These are phyloP conservation scores for Penicillium polonicum DNA, from an alignment of 2,329 filamentous ascomycete genomes.

Conservation along the genomic window DNA sequence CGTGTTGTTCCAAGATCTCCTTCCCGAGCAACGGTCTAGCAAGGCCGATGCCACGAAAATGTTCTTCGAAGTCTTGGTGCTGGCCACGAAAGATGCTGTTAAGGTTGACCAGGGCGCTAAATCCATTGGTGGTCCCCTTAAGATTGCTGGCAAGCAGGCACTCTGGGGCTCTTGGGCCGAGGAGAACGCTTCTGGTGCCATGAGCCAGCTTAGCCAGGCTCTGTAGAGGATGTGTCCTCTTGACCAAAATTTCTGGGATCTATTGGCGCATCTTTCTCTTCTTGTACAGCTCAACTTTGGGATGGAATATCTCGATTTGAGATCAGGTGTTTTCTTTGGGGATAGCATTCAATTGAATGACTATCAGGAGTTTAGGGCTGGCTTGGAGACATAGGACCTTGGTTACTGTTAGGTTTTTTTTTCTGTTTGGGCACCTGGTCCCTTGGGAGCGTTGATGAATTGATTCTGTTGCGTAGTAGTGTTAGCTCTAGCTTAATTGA, in stretches of 20 bases:
- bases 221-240: slow-evolving; percentile 18
- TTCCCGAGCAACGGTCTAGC: slow-evolving; percentile 76
- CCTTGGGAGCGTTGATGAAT: slow-evolving; percentile 10
- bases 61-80: slow-evolving; percentile 96
- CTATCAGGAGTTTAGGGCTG: slow-evolving; percentile 22
- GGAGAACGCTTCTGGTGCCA: slow-evolving; percentile 52
- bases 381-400: slow-evolving; percentile 14
- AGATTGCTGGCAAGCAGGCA: slow-evolving; percentile 86
- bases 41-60: slow-evolving; percentile 96
- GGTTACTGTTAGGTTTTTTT: slow-evolving; percentile 7
- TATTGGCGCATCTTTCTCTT: slow-evolving; percentile 22
- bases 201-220: slow-evolving; percentile 34
- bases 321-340: slow-evolving; percentile 21
- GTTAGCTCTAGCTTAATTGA: slow-evolving; percentile 22
- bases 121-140: slow-evolving; percentile 72
- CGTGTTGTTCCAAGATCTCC: slow-evolving; percentile 86
- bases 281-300: slow-evolving; percentile 28
- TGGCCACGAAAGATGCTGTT: slow-evolving; percentile 96
- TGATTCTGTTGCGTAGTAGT: slow-evolving; percentile 10
- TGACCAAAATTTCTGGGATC: slow-evolving; percentile 12
- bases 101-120: slow-evolving; percentile 84
- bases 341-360: slow-evolving; percentile 12
- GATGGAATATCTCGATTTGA: slow-evolving; percentile 21
- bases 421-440: slow-evolving; percentile 5
- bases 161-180: slow-evolving; percentile 98